phyloP scores from a whole-genome alignment of 331 rosid species.

The Erythrophleum ivorense region DNA sequence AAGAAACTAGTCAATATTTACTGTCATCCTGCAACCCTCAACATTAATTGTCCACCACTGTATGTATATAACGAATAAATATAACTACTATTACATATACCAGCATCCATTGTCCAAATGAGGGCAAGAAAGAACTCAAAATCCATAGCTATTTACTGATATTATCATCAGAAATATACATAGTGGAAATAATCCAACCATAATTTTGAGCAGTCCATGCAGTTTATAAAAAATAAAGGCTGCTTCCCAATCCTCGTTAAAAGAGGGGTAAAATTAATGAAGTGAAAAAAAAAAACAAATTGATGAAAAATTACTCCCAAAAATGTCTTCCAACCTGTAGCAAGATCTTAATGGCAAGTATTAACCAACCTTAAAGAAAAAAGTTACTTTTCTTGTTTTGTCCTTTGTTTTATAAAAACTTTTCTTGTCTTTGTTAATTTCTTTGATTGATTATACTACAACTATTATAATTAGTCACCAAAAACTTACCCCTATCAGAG shows the following conservation, averaged over 20 bases:
- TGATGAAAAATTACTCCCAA: background rate
- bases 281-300: background rate
- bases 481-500: slow-evolving; percentile 82
- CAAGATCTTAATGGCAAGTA: slow-evolving; percentile 18
- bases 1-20: slow-evolving; percentile 17
- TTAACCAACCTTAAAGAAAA: background rate
- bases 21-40: slow-evolving; percentile 20
- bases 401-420: background rate
- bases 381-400: background rate
- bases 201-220: background rate
- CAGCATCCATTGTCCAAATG: background rate
- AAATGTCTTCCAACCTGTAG: slow-evolving; percentile 21
- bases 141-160: no score
- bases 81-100: background rate
- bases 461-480: slow-evolving; percentile 6
- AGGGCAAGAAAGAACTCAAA: background rate
- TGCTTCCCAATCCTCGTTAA: background rate
- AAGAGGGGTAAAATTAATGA: background rate
- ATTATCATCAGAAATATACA: slow-evolving; percentile 13
- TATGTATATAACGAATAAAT: background rate
- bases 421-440: background rate
- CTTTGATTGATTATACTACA: background rate
- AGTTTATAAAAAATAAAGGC: slow-evolving; percentile 18
- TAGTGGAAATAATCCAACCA: background rate
- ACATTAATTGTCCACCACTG: slow-evolving; percentile 4